Evolutionary conservation across 768 basidiomycete species (phyloP), one percentile per base, ranked within the genome.

Genomic region (Cystofilobasidium macerans): DNA sequence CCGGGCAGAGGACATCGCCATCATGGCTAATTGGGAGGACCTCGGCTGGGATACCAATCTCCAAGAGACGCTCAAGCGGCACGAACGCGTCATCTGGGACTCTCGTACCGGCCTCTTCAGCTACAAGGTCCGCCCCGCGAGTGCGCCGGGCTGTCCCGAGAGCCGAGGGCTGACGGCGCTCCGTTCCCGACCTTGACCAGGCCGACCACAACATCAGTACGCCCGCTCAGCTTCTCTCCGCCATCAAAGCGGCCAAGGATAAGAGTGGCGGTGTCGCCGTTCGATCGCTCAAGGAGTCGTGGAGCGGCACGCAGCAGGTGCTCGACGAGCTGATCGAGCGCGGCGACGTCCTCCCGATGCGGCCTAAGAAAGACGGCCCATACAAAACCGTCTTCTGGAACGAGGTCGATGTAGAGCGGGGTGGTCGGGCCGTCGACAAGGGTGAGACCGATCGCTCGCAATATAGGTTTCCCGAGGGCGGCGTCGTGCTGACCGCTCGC

Each of bases 321-420:
- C 85, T 93, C 51, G 88, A 91, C 73, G 88, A 92, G 75, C 80
- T 93, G n/a, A 89, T 90, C 74, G 83, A 86, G 72, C 86, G 88
- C 71, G 89, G 89, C 0, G 87, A 90, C 64, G 88, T 91, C 1
- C 80, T 91, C 45, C 87, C 90, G n/a, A 92, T 87, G 22, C 81
- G 90, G 53, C 88, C 88, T 0, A 77, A 82, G 57, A 92, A 89
- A 73, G 89, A 92, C 71, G 86, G 86, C 0, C 85, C 88, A 70
- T 77, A 87, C 73, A 81, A 85, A 60, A 86, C 87, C 83, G 89
- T 89, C 0, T 90, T 89, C 71, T 91, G 86, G 85, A 92, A 92
- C 69, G 89, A 92, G 75, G 82, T 90, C 67, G 87, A 67, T 14
- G 62, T 56, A 12, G 68, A 65, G 33, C 86, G 85, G 2, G 80